phyloP scores from a whole-genome alignment of 169 alveolate species.

The Plasmodium inui region DNA sequence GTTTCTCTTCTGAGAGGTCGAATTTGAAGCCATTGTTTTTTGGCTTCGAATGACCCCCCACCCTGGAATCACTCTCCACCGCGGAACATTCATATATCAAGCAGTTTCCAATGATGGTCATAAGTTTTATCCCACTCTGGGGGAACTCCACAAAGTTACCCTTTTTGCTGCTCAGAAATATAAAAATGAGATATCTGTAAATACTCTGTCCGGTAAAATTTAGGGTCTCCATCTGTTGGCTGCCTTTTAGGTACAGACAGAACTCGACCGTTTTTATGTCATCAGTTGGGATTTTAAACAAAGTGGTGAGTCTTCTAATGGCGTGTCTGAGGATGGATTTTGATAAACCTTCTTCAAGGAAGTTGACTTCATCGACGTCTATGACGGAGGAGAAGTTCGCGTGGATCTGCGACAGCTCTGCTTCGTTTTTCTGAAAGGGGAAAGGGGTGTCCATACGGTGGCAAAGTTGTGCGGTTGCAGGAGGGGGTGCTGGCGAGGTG shows the following conservation, averaged over 20 bases:
- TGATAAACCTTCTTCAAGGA: conserved; percentile 43
- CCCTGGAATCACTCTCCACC: background rate
- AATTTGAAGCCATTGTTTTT: conserved; percentile 11
- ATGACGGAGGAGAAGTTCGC: conserved; percentile 23
- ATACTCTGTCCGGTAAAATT: conserved; percentile 12
- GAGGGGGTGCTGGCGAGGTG: background rate
- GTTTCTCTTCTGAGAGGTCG: conserved; percentile 51
- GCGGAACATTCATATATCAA: conserved; percentile 18
- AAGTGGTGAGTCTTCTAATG: conserved; percentile 15
- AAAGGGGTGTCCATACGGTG: background rate
- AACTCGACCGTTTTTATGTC: conserved; percentile 18
- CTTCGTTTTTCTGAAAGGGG: conserved; percentile 37
- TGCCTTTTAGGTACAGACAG: conserved; percentile 43
- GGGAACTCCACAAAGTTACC: conserved; percentile 39
- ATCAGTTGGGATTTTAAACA: conserved; percentile 53
- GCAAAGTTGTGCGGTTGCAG: background rate
- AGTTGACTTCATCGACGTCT: conserved; percentile 50
- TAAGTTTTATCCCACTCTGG: conserved; percentile 28
- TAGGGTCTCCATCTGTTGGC: background rate
- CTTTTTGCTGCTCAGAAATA: conserved; percentile 23
- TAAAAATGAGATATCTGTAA: conserved; percentile 38
- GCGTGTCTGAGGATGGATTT: conserved; percentile 39
- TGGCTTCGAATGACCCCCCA: background rate
- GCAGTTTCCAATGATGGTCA: conserved; percentile 36
- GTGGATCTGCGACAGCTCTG: conserved; percentile 28